Evolutionary conservation across 1,139 yeast species (phyloP), one percentile per base, ranked within the genome.

Genomic region (Geotrichum aggregatum): DNA sequence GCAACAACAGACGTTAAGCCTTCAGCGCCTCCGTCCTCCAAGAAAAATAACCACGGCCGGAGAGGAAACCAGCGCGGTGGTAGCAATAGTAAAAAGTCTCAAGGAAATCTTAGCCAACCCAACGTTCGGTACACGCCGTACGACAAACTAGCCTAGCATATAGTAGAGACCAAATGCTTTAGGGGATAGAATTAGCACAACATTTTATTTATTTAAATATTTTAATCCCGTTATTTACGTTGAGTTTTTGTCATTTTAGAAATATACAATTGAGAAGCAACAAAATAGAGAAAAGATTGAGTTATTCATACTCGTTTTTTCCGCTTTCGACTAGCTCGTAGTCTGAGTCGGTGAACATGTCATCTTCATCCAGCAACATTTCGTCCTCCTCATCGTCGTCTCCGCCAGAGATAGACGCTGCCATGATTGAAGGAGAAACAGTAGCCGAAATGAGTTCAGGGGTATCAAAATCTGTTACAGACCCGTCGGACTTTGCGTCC

Each of bases 1-100:
- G 91, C 92, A 0, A 80, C 78, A 54, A 77, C 82, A 5, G 71
- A 71, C 46, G 66, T 75, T 46, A 75, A 41, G 35, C 44, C 44
- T 6, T 14, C 31, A 28, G 43, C 43, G 19, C 43, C 43, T 13
- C 24, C 35, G 24, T 19, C 35, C 14, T 8, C 16, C 10, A 26
- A 22, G 24, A 5, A 24, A 5, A 24, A 8, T 5, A 24, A 24
- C 7, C 28, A 24, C 7, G 8, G 8, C 8, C 26, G 26, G n/a
- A 14, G 11, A 33, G 24, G 35, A 6, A 21, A 14, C 18, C 31
- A 40, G 16, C 19, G 24, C 14, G 34, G 34, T 3, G 21, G 21
- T 18, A 36, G 13, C 14, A 19, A 21, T 10, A 13, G 16, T 10
- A 14, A 8, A 11, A 28, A 28, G 8, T 5, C 26, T 14, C 21